Evolutionary conservation across 2,329 filamentous ascomycete species (phyloP), one percentile per base, ranked within the genome.

Genomic region (Cordyceps fumosorosea): DNA sequence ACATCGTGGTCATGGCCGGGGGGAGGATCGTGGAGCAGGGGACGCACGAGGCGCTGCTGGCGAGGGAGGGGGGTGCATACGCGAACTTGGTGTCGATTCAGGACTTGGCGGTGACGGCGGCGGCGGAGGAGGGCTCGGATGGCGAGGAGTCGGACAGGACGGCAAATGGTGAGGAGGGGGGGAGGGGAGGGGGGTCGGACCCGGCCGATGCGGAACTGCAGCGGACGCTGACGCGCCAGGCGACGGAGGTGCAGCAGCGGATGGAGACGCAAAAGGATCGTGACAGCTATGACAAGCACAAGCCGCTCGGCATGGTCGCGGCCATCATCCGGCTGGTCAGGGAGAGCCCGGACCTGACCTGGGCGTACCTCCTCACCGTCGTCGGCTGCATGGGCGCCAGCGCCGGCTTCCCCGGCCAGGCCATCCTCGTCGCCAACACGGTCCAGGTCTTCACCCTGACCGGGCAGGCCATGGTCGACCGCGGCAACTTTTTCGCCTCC

Each of bases 401-500:
- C 18, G 76, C 73, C 22, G 69, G 72, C 3, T 77, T 73, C 56
- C 79, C 79, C 0, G 76, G 71, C 3, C 77, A 81, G 55, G 76
- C 79, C 2, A 69, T 81, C 58, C 64, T 81, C 11, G 68, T 80
- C 40, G 74, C 74, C 12, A 72, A 72, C 52, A 71, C 78, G 16
- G 74, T 78, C 52, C 72, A 78, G 6, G 75, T 78, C 7, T 80
- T 80, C 61, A 73, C 69, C 2, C 62, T 74, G 2, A 66, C 67
- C 5, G 70, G 71, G 71, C 1, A 69, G 64, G 4, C 29, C 29
- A 73, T 77, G 71, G 69, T 68, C 6, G 64, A 70, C 2, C 68
- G 68, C 1, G 82, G 80, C 10, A 76, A 85, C 67, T 84, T 84
- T 66, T 84, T 76, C 70, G 77, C 81, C 0, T 72, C 77, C 57